Percentiles rank a stretch among this genome's conserved stretches.
phyloP scores from a whole-genome alignment of 108 stramenopile species.

The Cyclotella baltica region DNA sequence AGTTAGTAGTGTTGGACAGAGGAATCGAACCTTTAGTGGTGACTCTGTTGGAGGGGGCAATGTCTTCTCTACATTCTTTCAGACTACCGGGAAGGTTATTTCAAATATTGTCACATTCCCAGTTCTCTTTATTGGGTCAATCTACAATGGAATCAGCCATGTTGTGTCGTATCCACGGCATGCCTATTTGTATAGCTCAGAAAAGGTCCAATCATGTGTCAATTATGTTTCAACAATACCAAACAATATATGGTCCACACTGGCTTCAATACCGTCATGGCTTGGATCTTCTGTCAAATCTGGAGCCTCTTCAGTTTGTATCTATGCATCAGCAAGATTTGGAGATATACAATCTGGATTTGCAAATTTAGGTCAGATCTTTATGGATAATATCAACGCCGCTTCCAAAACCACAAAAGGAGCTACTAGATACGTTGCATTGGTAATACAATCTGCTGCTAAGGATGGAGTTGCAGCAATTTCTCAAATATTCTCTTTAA shows the following conservation, averaged over 20 bases:
- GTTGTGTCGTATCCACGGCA: neutral
- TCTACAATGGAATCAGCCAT: constrained; percentile 1
- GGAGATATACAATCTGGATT: neutral
- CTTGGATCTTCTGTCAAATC: neutral
- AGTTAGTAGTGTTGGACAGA: neutral
- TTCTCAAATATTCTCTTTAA: neutral
- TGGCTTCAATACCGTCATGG: neutral
- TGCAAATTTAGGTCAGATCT: neutral
- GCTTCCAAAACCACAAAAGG: constrained; percentile 13
- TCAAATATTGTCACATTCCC: neutral
- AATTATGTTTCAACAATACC: constrained; percentile 4
- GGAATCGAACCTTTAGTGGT: neutral
- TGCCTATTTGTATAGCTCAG: neutral
- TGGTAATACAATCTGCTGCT: neutral
- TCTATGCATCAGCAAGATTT: neutral
- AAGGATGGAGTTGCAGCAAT: neutral
- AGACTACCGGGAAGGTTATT: neutral
- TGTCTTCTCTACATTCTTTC: constrained; percentile 4
- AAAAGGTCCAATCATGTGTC: constrained; percentile 3
- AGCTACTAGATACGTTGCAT: neutral
- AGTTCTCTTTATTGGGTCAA: constrained; percentile 7
- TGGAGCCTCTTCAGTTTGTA: neutral
- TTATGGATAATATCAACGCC: neutral
- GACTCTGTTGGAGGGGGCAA: neutral
- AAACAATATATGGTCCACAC: neutral